Base-by-base conservation (phyloP, 352 stramenopile genomes). In the Plasmopara muralis region DNA sequence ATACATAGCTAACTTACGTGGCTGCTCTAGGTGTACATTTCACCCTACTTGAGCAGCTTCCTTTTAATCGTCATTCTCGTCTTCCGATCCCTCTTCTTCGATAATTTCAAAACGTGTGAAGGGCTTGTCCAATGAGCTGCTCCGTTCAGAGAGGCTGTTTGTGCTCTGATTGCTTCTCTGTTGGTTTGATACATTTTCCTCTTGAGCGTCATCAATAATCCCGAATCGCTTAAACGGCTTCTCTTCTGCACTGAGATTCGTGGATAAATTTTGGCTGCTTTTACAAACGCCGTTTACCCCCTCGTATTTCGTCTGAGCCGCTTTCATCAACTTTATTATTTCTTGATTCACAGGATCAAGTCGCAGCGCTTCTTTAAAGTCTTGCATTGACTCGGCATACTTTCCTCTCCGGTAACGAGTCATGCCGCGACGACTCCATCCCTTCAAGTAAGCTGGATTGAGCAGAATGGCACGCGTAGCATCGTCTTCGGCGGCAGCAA, bases 391-490 rank as follows among this genome's bases (percentile, higher is more conserved):
- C 8, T 92, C 74, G 6, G 66, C 64, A 60, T 95, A 97, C 38
- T 89, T 93, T n/a, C 85, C 83, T 28, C 83, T 74, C 6, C 78
- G 71, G 50, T 96, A 89, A 20, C 85, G 79, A 31, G 81, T 85
- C 78, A 96, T 96, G 10, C 86, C 91, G 37, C 91, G 76, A 43
- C 89, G 74, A 35, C 67, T 79, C 65, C 85, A 88, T 5, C 84
- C 86, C 60, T 98, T 97, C 33, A 72, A 59, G 47, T 97, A 97
- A 6, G 31, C 53, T n/a, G 80, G 62, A 57, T 97, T 81, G 6
- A 96, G 65, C 13, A 75, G 18, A 28, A 97, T 66, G 2, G 87
- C 81, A 9, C 70, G 60, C 31, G 77, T 74, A 38, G 82, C 96
- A 64, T 97, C 92, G 6, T 89, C 64, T 55, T 97, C 85, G 0